These are phyloP conservation scores for Penicillium hordei DNA, from an alignment of 2,329 filamentous ascomycete genomes.

Conservation along the genomic window DNA sequence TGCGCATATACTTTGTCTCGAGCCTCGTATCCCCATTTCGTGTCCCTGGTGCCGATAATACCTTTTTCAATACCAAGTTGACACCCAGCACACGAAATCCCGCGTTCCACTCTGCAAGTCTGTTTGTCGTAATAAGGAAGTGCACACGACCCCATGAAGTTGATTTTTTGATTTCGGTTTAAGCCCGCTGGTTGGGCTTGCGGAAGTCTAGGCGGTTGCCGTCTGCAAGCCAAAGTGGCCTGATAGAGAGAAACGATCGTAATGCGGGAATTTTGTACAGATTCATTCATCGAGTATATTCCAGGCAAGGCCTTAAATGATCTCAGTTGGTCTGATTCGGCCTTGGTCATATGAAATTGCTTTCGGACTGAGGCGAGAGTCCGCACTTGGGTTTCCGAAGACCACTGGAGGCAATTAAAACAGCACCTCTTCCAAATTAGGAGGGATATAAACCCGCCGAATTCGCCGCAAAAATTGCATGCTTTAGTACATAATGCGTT, in stretches of 20 bases:
- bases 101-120: constrained; percentile 12
- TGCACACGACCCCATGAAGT: constrained; percentile 19
- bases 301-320: constrained; percentile 17
- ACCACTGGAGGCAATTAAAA: constrained; percentile 13
- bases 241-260: constrained; percentile 16
- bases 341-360: constrained; percentile 10
- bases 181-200: constrained; percentile 4
- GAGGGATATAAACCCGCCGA: constrained; percentile 14
- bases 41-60: constrained; percentile 10
- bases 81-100: constrained; percentile 14
- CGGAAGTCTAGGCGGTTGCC: constrained; percentile 4
- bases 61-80: constrained; percentile 16
- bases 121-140: constrained; percentile 17
- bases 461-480: constrained; percentile 11
- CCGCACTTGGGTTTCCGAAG: constrained; percentile 14
- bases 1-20: constrained; percentile 15
- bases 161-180: constrained; percentile 12
- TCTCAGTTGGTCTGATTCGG: constrained; percentile 7
- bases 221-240: constrained; percentile 10
- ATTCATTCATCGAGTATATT: constrained; percentile 18
- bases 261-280: constrained; percentile 10
- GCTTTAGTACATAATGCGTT: constrained; percentile 13
- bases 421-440: constrained; percentile 13
- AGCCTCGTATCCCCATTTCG: constrained; percentile 9
- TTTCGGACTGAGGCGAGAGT: constrained; percentile 14